These are phyloP conservation scores for Pneumocystis sp. DNA, from an alignment of 1,139 yeast species.

Conservation along the genomic window DNA sequence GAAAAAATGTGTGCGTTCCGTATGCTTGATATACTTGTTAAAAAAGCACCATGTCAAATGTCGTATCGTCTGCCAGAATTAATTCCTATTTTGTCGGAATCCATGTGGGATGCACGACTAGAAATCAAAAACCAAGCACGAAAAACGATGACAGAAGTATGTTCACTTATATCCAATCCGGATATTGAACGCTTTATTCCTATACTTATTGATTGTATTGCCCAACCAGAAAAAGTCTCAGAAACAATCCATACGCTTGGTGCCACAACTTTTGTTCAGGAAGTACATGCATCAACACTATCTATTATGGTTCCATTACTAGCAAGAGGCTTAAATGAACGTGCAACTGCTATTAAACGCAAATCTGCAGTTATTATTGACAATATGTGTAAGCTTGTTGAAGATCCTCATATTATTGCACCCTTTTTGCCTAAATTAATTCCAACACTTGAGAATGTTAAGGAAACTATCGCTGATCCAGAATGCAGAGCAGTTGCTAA, in stretches of 20 bases:
- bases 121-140: conserved; percentile 96
- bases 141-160: conserved; percentile 85
- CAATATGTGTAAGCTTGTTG: conserved; percentile 99
- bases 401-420: conserved; percentile 99
- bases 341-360: conserved; percentile 98
- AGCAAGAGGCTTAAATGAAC: conserved; percentile 98
- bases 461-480: conserved; percentile 95
- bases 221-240: conserved; percentile 92
- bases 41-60: conserved; percentile 86
- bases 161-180: conserved; percentile 97
- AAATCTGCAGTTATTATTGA: conserved; percentile 98
- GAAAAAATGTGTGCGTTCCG: conserved; percentile 87
- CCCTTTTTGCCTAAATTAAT: conserved; percentile 90
- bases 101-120: conserved; percentile 99
- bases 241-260: conserved; percentile 97
- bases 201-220: conserved; percentile 89
- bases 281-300: conserved; percentile 97
- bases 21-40: conserved; percentile 76
- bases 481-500: conserved; percentile 97
- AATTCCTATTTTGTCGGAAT: conserved; percentile 94
- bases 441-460: conserved; percentile 91
- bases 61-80: conserved; percentile 99
- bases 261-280: conserved; percentile 98
- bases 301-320: conserved; percentile 98
- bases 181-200: conserved; percentile 99